Evolutionary conservation across 108 stramenopile species (phyloP).

Genomic region (Cyclotella baltica): DNA sequence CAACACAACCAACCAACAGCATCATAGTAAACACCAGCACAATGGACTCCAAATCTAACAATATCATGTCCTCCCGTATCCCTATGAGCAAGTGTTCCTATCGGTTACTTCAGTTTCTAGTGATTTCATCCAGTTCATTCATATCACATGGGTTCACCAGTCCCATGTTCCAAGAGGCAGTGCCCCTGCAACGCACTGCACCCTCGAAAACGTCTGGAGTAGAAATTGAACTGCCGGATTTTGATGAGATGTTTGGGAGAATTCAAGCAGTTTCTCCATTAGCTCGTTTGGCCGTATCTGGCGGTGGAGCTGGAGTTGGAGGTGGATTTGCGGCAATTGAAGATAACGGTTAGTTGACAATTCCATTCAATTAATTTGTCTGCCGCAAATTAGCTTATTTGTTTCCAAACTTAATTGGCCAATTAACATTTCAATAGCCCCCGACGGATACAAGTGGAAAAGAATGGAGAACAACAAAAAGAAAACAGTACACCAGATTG

Average conservation of each 20-base stretch:
- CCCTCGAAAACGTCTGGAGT: constrained; percentile 65
- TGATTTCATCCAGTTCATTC: constrained; percentile 19
- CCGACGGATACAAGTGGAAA: constrained; percentile 61
- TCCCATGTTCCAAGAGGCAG: constrained; percentile 69
- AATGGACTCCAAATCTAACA: neutral
- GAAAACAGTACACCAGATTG: constrained; percentile 56
- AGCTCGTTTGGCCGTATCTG: constrained; percentile 53
- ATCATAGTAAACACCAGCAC: neutral
- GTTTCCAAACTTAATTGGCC: neutral
- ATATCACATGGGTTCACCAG: constrained; percentile 55
- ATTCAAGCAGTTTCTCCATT: constrained; percentile 71
- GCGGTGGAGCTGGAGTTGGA: constrained; percentile 39
- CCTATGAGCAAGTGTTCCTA: neutral
- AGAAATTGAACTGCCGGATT: constrained; percentile 77
- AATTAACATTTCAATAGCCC: constrained; percentile 10
- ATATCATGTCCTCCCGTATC: neutral
- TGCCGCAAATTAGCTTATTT: neutral
- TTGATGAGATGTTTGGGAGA: constrained; percentile 71
- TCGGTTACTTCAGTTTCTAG: constrained; percentile 13
- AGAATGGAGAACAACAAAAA: constrained; percentile 56
- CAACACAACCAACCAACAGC: no score
- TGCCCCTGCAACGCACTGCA: constrained; percentile 56
- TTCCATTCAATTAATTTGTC: neutral
- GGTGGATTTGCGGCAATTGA: constrained; percentile 51
- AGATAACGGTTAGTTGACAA: constrained; percentile 35